A percentile compares a stretch with the other conserved stretches of the same genome.
Evolutionary conservation across 2,329 filamentous ascomycete genomes (phyloP).

Genomic region (Fusarium miscanthi): DNA sequence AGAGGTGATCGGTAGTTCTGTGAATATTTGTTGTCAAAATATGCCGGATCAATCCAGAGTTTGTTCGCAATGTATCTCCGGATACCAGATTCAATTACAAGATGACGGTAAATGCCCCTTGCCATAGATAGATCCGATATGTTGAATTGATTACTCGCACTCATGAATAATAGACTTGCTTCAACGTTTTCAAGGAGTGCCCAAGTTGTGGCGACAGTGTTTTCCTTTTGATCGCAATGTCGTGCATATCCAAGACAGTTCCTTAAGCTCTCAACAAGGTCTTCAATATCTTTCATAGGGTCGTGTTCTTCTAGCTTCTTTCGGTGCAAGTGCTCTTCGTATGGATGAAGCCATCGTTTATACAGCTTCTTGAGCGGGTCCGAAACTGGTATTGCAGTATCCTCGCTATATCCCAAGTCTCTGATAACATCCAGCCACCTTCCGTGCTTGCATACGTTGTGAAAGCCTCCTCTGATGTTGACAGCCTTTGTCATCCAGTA

Average conservation of each 20-base stretch:
- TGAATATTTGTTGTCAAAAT: not conserved
- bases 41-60: not conserved
- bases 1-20: not conserved
- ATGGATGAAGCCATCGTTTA: not conserved
- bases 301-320: not conserved
- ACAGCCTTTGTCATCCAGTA: not conserved
- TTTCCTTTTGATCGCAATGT: not conserved
- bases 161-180: not conserved
- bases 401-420: not conserved
- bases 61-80: not conserved
- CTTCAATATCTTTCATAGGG: not conserved
- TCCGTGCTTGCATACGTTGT: not conserved
- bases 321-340: not conserved
- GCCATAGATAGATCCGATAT: not conserved
- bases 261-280: not conserved
- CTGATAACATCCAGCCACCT: not conserved
- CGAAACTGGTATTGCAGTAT: not conserved
- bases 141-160: not conserved
- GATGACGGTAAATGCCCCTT: conserved; percentile 1
- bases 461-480: not conserved
- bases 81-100: conserved; percentile 4
- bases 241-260: not conserved
- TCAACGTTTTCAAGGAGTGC: not conserved
- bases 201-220: not conserved
- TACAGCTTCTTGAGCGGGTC: not conserved